Base-by-base conservation (phyloP, 768 basidiomycete species). In the Phallus indusiatus region DNA sequence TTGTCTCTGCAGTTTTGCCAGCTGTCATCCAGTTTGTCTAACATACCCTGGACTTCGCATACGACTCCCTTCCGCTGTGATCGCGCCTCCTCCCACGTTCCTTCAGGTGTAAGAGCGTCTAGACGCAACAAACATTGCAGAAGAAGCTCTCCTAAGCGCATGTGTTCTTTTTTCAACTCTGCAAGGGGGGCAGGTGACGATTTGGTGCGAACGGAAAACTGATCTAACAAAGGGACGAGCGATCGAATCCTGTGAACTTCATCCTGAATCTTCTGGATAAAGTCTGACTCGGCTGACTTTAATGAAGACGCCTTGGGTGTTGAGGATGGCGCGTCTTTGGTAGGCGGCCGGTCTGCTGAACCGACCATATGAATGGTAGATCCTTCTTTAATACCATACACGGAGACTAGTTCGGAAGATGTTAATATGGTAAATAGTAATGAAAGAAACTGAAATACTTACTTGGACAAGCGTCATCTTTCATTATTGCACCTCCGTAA, bases 401-500 rank as follows among this genome's bases (percentile, higher is more conserved):
- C 76, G 12, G 90, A 84, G 63, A 94, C 84, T 85, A 64, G 53
- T 28, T 16, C 20, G 34, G 53, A 20, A 33, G 28, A 37, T 35
- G 59, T 51, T 35, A 60, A 20, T 28, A 58, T 3, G 53, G 18
- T 42, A 42, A 4, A 14, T 9, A 42, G 20, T 34, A 36, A 18
- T 24, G 20, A 52, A 52, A 20, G 47, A 16, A 59, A 48, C 51
- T 42, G 68, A 80, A 74, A 64, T 62, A 88, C 85, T 73, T 62
- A 88, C 85, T 73, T 50, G 85, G 80, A 8, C 82, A 79, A 60
- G 73, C 68, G 68, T 93, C 85, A 68, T 95, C 91, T 64, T 85
- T 87, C 81, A 97, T 87, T 70, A 96, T 81, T 1, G 90, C 93
- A 42, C 95, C 95, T 50, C 87, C 82, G 73, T 88, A 85, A 63